Evolutionary conservation across 148 eudicot species (phyloP).

Genomic region (Persicaria tinctoria): DNA sequence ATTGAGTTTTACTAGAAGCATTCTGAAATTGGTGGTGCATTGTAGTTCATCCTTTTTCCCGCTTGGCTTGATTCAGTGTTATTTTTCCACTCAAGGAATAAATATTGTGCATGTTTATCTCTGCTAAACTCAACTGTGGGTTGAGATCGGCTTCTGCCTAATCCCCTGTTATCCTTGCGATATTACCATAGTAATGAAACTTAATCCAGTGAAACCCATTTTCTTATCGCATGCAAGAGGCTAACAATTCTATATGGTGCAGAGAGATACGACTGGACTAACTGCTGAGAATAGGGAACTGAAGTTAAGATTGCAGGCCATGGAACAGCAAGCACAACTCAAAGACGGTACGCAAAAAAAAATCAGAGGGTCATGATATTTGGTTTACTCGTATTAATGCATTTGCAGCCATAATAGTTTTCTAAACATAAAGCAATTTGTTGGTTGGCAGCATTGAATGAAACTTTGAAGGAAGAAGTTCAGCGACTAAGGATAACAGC

Average conservation of each 20-base stretch:
- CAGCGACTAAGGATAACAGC: slow-evolving; percentile 70
- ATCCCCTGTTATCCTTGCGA: background rate
- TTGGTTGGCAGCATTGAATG: slow-evolving; percentile 58
- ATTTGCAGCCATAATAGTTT: background rate
- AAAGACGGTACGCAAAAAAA: slow-evolving; percentile 4
- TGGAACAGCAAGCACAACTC: slow-evolving; percentile 15
- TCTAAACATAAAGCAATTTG: background rate
- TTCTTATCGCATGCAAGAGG: background rate
- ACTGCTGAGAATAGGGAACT: slow-evolving; percentile 11
- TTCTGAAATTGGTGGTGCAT: slow-evolving; percentile 2
- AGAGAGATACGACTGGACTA: slow-evolving; percentile 10
- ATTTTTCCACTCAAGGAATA: background rate
- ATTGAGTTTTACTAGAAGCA: background rate
- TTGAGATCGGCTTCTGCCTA: background rate
- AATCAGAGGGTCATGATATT: background rate
- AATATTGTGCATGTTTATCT: background rate
- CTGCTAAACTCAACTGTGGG: background rate
- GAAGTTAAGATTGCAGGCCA: slow-evolving; percentile 26
- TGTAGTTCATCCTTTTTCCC: background rate
- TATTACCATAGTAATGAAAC: background rate
- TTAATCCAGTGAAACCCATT: background rate
- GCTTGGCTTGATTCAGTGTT: background rate
- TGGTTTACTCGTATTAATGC: background rate
- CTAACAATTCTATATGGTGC: slow-evolving; percentile 7
- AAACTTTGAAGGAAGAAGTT: slow-evolving; percentile 74